Evolutionary conservation across 2,329 filamentous ascomycete genomes (phyloP).

Genomic region (Waltergamsia citrina): DNA sequence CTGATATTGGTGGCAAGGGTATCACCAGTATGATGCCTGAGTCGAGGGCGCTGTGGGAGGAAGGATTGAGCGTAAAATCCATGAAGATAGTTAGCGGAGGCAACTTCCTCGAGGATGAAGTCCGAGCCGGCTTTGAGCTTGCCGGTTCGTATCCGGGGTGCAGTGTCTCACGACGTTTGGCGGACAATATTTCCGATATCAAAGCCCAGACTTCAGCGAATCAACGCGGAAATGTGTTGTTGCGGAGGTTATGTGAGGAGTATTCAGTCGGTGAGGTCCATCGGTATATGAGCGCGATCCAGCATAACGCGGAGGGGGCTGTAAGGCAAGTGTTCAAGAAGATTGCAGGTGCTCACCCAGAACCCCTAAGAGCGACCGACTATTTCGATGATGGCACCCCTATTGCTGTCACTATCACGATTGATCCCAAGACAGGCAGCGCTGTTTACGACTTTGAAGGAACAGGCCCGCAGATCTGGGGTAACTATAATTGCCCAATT

Average conservation of each 20-base stretch:
- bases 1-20: constrained; percentile 25
- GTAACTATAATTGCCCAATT: constrained; percentile 25
- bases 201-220: constrained; percentile 34
- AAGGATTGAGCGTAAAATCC: constrained; percentile 28
- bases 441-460: constrained; percentile 26
- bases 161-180: constrained; percentile 22
- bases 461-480: constrained; percentile 21
- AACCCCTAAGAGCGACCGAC: constrained; percentile 16
- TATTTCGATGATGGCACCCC: constrained; percentile 26
- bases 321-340: constrained; percentile 18
- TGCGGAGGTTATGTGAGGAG: constrained; percentile 22
- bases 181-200: constrained; percentile 32
- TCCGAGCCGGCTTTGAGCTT: constrained; percentile 17
- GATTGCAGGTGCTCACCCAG: constrained; percentile 33
- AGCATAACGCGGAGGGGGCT: constrained; percentile 23
- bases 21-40: constrained; percentile 31
- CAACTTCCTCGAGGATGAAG: constrained; percentile 21
- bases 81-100: constrained; percentile 26
- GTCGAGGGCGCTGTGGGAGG: constrained; percentile 30
- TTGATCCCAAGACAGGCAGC: constrained; percentile 16
- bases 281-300: constrained; percentile 25
- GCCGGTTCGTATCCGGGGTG: constrained; percentile 24
- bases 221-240: constrained; percentile 23
- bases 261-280: constrained; percentile 20
- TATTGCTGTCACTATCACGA: constrained; percentile 19